Conservation (phyloP, 2,329 filamentous ascomycete species). For the Penicillium sumatraense region DNA sequence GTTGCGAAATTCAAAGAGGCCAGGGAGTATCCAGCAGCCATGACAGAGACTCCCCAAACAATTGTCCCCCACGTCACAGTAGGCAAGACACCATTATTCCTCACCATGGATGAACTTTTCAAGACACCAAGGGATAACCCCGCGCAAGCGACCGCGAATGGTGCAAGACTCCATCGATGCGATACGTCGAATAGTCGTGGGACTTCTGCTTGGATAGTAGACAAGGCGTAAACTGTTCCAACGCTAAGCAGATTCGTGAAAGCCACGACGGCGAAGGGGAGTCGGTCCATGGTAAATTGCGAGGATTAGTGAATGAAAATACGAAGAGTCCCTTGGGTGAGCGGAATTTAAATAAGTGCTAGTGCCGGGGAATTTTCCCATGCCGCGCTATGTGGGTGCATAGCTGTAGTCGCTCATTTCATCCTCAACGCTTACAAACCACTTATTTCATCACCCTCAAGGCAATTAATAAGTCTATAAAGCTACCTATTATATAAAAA, state of each 20-base stretch:
- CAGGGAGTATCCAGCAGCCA: not conserved
- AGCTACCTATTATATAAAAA: no score
- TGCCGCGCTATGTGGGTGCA: no score
- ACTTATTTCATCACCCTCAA: no score
- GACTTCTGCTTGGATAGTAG: not conserved
- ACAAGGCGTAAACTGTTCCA: constrained; percentile 6
- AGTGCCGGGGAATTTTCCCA: not conserved
- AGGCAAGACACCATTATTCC: not conserved
- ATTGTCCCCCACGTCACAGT: not conserved
- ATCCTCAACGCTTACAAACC: no score
- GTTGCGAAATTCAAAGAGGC: not conserved
- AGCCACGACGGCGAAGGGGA: not conserved
- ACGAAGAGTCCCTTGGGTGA: no score
- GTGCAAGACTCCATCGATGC: not conserved
- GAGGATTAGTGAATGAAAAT: no score
- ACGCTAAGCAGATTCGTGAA: not conserved
- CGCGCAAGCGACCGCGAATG: not conserved
- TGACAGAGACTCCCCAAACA: not conserved
- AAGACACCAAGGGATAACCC: not conserved
- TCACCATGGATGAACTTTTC: not conserved
- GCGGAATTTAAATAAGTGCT: not conserved
- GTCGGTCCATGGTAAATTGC: not conserved
- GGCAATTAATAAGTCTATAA: no score
- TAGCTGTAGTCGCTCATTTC: no score
- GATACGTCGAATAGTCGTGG: not conserved